Conservation (phyloP, 495 filamentous ascomycete genomes). For the Aspergillus sparsus region DNA sequence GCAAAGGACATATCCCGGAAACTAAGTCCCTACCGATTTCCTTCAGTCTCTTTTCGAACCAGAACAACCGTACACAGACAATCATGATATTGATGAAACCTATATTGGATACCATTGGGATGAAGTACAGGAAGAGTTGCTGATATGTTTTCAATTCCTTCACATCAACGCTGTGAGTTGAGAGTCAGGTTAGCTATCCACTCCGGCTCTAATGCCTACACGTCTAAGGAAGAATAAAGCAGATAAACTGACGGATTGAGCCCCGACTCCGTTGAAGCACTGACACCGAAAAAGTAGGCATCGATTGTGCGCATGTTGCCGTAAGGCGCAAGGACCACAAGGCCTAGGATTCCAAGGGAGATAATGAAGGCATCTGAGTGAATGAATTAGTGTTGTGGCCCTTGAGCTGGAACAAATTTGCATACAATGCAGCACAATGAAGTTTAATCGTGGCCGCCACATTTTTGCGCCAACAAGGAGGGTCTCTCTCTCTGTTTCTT, state of each 20-base stretch:
- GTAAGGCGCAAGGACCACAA: constrained; percentile 42
- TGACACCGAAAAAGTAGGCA: constrained; percentile 48
- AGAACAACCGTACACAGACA: constrained; percentile 35
- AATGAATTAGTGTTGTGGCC: constrained; percentile 3
- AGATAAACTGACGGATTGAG: constrained; percentile 39
- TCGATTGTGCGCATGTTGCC: constrained; percentile 44
- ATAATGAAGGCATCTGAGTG: constrained; percentile 42
- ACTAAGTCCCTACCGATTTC: constrained; percentile 11
- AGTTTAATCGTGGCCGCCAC: constrained; percentile 55
- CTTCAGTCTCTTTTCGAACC: constrained; percentile 38
- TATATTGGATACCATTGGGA: constrained; percentile 37
- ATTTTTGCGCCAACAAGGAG: constrained; percentile 13
- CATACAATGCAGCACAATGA: constrained; percentile 66
- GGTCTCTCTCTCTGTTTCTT: not conserved
- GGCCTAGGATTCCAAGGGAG: constrained; percentile 32
- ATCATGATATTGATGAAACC: constrained; percentile 41
- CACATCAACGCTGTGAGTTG: constrained; percentile 33
- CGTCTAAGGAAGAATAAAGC: not conserved
- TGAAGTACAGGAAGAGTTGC: constrained; percentile 39
- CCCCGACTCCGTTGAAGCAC: constrained; percentile 44
- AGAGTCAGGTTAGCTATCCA: constrained; percentile 2
- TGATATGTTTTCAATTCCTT: constrained; percentile 43
- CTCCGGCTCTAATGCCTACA: not conserved
- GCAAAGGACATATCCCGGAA: not conserved
- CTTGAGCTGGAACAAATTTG: not conserved